Base-by-base conservation (phyloP, 75 land plant species). In the Larix kaempferi region DNA sequence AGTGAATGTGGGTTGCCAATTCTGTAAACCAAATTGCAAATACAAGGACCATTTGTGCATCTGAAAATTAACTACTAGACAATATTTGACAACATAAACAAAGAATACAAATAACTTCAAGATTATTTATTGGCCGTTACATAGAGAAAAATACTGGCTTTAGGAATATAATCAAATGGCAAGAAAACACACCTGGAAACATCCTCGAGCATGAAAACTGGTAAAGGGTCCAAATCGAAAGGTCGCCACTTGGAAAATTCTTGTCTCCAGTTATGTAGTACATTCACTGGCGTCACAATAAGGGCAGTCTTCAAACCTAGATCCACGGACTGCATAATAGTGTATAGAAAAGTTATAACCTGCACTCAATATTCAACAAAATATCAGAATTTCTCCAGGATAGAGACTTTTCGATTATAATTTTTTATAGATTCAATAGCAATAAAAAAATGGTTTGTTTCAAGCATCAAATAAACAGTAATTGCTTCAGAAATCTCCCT, bases 261-360 rank as follows among this genome's bases (percentile, higher is more conserved):
- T 57, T 91, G 90, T 37, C 86, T 78, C 99, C 98, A 98, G 78
- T 98, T 95, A 74, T 98, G 98, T 37, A 98, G 80, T 58, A 98
- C 99, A 86, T 95, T 98, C 57, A 98, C 99, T 27, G 99, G 99
- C 35, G 95, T 90, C 21, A 98, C 99, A 74, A 98, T 87, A 78
- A 98, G 91, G 22, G 89, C 98, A 57, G 94, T 87, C 82, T 75
- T 86, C 44, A 98, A 82, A 39, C 94, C 94, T 64, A 98, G 73
- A 77, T 95, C 95, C 59, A 79, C 78, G 57, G 69, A 80, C 82
- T 89, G 89, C 92, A 98, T 82, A 57, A 94, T 92, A 74, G 96
- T 91, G 80, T 98, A 91, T 67, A 98, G 71, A 69, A 98, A 93
- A 35, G 94, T 94, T 75, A 98, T 98, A 22, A 95, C 98, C 99